Base-by-base conservation (phyloP, 2,329 filamentous ascomycete genomes). In the Teratosphaeria nubilosa region DNA sequence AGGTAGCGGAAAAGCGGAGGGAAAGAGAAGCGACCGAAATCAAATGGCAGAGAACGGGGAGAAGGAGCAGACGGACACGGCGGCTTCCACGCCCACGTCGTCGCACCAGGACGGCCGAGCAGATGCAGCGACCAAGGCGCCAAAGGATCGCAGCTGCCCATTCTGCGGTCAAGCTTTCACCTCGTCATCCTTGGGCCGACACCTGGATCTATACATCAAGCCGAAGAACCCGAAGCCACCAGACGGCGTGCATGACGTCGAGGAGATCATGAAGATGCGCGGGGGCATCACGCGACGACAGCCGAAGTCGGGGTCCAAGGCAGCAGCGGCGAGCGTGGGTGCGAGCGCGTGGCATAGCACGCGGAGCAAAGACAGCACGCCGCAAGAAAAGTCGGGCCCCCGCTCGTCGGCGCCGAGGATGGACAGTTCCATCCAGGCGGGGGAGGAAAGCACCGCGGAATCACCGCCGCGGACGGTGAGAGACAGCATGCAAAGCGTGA, bases 181-280 rank as follows among this genome's bases (percentile, higher is more conserved):
- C 16, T 96, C 91, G 1, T 96, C 91, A 16, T 95, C 90, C 2
- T 83, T 97, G 56, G 92, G 92, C 54, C 87, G 92, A 52, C 92
- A 97, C 74, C 85, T 96, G 64, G 92, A 97, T 72, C 83, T 96
- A 45, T 96, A 95, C 73, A 91, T 96, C 68, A 91, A 91, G 70
- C 87, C 91, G 59, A 95, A 91, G 76, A 96, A 96, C 72, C 90
- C 92, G 1, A 94, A 91, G 73, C 81, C 86, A 1, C 77, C 87
- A 6, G 92, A 97, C 74, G 91, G 91, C 54, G 76, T 96, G 52
- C 92, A 97, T 74, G 81, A 95, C 76, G 89, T 96, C 59, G 89
- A 92, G 7, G 89, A 90, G 73, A 97, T 97, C 68, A 82, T 83
- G 65, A 89, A 87, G 73, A 77, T 95, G 68, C 84, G 92, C 56